Base-by-base conservation (phyloP, 345 rosid species). In the Eucalyptus sideroxylon region DNA sequence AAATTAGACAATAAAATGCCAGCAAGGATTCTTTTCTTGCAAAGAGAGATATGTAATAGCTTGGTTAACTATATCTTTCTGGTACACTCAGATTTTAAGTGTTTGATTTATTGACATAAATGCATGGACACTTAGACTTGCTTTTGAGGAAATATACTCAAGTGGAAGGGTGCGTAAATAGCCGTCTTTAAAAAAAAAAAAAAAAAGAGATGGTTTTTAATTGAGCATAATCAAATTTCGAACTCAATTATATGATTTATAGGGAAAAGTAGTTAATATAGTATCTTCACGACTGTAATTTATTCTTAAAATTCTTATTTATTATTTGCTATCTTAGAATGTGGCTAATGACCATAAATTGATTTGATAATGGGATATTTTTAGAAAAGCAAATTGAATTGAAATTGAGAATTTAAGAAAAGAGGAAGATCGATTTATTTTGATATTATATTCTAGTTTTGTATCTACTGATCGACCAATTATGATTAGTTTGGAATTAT, bases 391-490 rank as follows among this genome's bases (percentile, higher is more conserved):
- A 53, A 53, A 53, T 19, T 53, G 11, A 53, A 2, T 53, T 53
- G 59, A 53, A 53, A 19, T 19, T 53, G 59, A 53, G 59, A 53
- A 53, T 53, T 8, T 53, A 53, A 53, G 59, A 53, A 19, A 53
- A 19, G 24, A 53, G 11, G 26, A 53, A 53, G 59, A 53, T 19
- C 26, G 11, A 21, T 53, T 3, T 53, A 53, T 53, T 53, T 53
- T 53, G 24, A 19, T 53, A 19, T 53, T 53, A 53, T 5, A 19
- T 0, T 53, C 1, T 19, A 21, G 26, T 53, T 19, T 53, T 53
- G 11, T 53, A 53, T 53, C 2, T 10, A 53, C 1, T 19, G 0
- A 1, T 0, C 2, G 5, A 53, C 59, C 59, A 21, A 53, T 53
- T 19, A 53, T 53, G 24, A 19, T 53, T 53, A 53, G 24, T 19